Evolutionary conservation across 805 yeast genomes (phyloP), one percentile per base, ranked within the genome.

Genomic region (Starmera dryadoides): DNA sequence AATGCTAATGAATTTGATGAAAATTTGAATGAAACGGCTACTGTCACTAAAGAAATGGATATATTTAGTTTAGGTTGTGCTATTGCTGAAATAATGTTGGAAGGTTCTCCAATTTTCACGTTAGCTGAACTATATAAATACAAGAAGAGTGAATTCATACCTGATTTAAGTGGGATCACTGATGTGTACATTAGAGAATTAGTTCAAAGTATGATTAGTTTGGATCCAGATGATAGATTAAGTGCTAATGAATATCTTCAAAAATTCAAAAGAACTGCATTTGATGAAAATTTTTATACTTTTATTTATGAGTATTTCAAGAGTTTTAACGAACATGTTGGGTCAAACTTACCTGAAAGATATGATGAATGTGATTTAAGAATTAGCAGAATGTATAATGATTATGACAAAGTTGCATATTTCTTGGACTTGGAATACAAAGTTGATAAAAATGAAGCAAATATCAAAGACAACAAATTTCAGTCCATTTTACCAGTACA

Each of bases 121-220:
- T 69, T 93, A 11, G 79, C 98, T 0, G 95, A 89, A 53, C 64
- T 89, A 44, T 91, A 86, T 67, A 85, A 81, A 59, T 93, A 83
- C 59, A 81, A 81, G 50, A 75, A 74, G 42, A 73, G 78, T 3
- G 88, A 83, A 42, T 79, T 72, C 52, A 56, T 58, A 17, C 94
- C 95, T 0, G 78, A 78, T 40, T 58, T 86, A 35, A 68, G 71
- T 6, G 69, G 71, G 2, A 73, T 86, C 17, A 68, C 68, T 14
- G 79, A 80, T 46, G 45, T 52, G 0, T 49, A 65, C 19, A 66
- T 86, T 2, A 69, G 73, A 42, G 65, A 69, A 23, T 56, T 93
- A 47, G 74, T 89, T 2, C 45, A 55, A 34, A 70, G 73, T 42
- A 80, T 93, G 82, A 76, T 86, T 10, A 58, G 67, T 33, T 53